Base-by-base conservation (phyloP, 2,329 filamentous ascomycete species). In the Ophiocordyceps camponoti-saundersi region DNA sequence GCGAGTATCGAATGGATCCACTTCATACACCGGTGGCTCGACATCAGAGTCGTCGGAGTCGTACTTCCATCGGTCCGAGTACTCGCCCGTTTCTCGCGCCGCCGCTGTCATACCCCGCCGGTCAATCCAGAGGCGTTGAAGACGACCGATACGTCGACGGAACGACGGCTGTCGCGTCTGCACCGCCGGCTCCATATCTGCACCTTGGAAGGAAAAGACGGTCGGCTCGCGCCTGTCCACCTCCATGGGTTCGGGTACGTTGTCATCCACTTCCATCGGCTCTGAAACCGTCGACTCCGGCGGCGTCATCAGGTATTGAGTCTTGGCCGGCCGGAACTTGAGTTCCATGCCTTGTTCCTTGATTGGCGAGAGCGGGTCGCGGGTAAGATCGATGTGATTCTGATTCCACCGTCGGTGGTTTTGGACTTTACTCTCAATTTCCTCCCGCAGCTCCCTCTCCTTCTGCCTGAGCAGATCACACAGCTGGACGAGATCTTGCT, bases 381-480 rank as follows among this genome's bases (percentile, higher is more conserved):
- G 80, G 51, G 90, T 95, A 60, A 88, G 74, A 66, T 96, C 89
- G 56, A 93, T 77, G 68, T 86, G 88, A 58, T 85, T 83, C 56
- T 85, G 75, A 65, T 95, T 95, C 88, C 90, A 95, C 61, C 84
- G 80, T 55, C 83, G 79, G 65, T 95, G 90, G 64, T 92, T 90
- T 56, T 82, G 75, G 47, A 93, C 80, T 64, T 93, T 90, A 55
- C 79, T 79, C 62, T 93, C 85, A 60, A 96, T 86, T 57, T 93
- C 87, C 52, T 73, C 73, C 51, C 82, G 75, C 54, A 95, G 79
- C 55, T 85, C 79, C 54, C 84, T 87, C 54, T 90, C 82, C 62
- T 85, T 86, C 63, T 94, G 85, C 42, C 79, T 79, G 47, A 83
- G 73, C 55, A 86, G 77, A 56, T 95, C 86, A 50, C 83, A 75